phyloP scores from a whole-genome alignment of 495 filamentous ascomycete species.

The Parmelia sp. region DNA sequence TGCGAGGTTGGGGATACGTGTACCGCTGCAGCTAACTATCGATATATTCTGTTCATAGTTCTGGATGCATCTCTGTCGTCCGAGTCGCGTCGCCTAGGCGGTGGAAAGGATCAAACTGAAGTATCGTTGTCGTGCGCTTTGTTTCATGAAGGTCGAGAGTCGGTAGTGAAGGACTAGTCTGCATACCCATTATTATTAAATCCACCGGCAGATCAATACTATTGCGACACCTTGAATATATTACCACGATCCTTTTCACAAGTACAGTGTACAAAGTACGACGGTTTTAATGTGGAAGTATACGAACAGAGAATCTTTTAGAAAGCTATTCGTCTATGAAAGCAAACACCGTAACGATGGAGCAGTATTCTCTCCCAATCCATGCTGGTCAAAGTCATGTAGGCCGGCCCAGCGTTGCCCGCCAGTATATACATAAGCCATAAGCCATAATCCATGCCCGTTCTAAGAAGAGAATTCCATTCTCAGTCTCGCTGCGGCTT shows the following conservation, averaged over 20 bases:
- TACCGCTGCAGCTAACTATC: neutral
- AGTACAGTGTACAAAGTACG: no score
- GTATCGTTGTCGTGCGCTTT: neutral
- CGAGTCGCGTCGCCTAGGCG: neutral
- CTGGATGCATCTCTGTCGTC: neutral
- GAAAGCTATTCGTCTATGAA: no score
- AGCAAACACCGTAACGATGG: no score
- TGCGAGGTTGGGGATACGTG: neutral
- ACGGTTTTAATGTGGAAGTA: no score
- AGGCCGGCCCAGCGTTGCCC: neutral
- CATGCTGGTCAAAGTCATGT: neutral
- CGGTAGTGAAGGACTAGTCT: neutral
- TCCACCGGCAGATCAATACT: neutral
- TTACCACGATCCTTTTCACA: no score
- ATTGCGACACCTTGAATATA: neutral
- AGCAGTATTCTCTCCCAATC: neutral
- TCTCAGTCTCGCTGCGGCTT: neutral
- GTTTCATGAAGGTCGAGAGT: neutral
- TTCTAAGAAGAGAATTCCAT: no score
- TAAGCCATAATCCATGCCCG: no score
- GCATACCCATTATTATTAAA: neutral
- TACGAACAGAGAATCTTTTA: no score
- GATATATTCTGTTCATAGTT: neutral
- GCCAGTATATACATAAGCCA: neutral
- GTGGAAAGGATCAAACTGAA: neutral